A percentile compares a stretch with the other conserved stretches of the same genome.
Conservation (phyloP, 2,329 filamentous ascomycete species). For the Endoconidiophora polonica region DNA sequence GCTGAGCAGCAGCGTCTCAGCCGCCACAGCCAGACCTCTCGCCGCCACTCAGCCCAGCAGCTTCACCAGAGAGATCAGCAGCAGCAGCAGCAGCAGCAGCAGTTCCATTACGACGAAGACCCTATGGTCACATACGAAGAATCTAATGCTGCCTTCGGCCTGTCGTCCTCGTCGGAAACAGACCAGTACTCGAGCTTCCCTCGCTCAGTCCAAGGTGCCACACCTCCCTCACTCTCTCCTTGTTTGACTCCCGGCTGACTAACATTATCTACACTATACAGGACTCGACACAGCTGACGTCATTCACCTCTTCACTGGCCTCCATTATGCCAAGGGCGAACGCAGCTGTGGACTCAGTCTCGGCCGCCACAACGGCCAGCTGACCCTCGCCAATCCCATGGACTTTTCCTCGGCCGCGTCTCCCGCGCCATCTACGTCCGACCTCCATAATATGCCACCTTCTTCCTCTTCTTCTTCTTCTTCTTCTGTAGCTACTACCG, state of each 20-base stretch:
- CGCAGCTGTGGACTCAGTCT: slow-evolving; percentile 73
- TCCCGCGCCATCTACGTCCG: background rate
- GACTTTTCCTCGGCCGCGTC: background rate
- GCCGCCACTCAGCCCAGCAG: too few species aligned
- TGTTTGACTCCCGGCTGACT: background rate
- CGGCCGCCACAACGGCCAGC: background rate
- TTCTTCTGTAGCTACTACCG: too few species aligned
- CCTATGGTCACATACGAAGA: too few species aligned
- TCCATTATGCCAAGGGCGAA: slow-evolving; percentile 78
- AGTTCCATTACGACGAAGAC: too few species aligned
- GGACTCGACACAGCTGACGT: slow-evolving; percentile 36
- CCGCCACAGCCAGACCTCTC: too few species aligned
- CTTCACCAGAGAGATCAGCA: slow-evolving; percentile 23
- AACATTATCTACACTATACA: background rate
- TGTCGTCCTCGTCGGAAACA: background rate
- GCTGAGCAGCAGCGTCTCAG: too few species aligned
- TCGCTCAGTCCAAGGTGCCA: background rate
- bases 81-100: slow-evolving; percentile 23
- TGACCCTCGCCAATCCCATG: background rate
- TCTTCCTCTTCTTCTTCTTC: too few species aligned
- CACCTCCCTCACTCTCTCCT: background rate
- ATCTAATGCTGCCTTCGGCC: background rate
- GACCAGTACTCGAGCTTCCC: background rate
- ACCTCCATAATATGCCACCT: background rate
- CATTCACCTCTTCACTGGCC: slow-evolving; percentile 83